Conservation (phyloP, 1,139 yeast genomes). For the Arxiozyma heterogenica region DNA sequence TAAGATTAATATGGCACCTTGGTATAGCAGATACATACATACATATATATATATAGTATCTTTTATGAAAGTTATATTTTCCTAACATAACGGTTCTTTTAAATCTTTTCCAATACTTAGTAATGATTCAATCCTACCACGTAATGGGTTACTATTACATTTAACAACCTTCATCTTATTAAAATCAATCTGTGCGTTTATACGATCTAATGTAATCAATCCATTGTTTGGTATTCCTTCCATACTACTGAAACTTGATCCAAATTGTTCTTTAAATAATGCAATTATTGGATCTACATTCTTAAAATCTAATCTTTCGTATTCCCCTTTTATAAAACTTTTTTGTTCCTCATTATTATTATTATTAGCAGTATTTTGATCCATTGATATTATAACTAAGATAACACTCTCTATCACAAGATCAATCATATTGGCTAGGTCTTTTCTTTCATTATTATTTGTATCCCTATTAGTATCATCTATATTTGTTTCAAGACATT, state of each 20-base stretch:
- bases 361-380: not conserved
- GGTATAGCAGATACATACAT: no score
- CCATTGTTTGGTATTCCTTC: conserved; percentile 1
- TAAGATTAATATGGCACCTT: no score
- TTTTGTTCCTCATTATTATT: not conserved
- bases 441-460: not conserved
- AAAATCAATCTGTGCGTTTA: conserved; percentile 4
- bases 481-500: not conserved
- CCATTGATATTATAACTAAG: not conserved
- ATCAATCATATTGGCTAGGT: not conserved
- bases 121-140: conserved; percentile 5
- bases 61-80: no score
- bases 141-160: conserved; percentile 5
- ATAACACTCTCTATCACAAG: conserved; percentile 2
- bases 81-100: not conserved
- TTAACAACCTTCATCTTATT: conserved; percentile 1
- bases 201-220: not conserved
- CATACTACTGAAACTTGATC: conserved; percentile 46
- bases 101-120: conserved; percentile 2
- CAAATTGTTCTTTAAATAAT: conserved; percentile 77
- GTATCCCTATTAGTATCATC: not conserved
- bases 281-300: conserved; percentile 50
- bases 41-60: no score
- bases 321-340: not conserved
- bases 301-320: not conserved